Conservation (phyloP, 306 rosid genomes). For the Purshia tridentata region DNA sequence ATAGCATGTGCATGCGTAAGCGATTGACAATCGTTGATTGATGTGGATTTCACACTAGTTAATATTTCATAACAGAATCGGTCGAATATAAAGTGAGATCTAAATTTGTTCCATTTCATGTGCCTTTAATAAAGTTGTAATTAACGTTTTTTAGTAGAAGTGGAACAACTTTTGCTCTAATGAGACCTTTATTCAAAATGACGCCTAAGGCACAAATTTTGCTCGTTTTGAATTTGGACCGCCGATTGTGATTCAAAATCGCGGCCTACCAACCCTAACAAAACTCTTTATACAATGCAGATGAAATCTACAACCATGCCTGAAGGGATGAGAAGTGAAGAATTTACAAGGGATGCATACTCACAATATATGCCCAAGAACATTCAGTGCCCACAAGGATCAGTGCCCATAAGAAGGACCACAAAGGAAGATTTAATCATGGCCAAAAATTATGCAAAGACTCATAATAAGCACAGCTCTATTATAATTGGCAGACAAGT, state of each 20-base stretch:
- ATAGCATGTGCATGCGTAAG: not conserved
- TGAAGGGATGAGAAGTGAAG: not conserved
- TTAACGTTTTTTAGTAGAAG: no score
- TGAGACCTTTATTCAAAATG: no score
- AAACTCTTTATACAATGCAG: not conserved
- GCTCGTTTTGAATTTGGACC: no score
- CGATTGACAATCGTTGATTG: not conserved
- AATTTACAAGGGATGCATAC: not conserved
- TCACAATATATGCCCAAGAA: not conserved
- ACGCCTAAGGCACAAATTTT: no score
- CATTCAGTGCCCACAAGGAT: slow-evolving; percentile 20
- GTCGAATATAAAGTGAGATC: no score
- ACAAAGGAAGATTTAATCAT: slow-evolving; percentile 20
- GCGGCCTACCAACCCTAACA: not conserved
- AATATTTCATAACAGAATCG: not conserved
- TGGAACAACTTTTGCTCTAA: no score
- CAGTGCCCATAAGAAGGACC: slow-evolving; percentile 26
- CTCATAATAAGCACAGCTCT: not conserved
- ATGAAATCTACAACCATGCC: slow-evolving; percentile 5
- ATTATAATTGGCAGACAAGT: not conserved
- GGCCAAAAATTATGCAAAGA: not conserved
- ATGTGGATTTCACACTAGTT: not conserved
- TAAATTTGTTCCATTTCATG: no score
- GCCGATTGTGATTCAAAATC: no score
- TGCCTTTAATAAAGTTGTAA: no score